phyloP scores from a whole-genome alignment of 495 filamentous ascomycete genomes.

The Halenospora varia region DNA sequence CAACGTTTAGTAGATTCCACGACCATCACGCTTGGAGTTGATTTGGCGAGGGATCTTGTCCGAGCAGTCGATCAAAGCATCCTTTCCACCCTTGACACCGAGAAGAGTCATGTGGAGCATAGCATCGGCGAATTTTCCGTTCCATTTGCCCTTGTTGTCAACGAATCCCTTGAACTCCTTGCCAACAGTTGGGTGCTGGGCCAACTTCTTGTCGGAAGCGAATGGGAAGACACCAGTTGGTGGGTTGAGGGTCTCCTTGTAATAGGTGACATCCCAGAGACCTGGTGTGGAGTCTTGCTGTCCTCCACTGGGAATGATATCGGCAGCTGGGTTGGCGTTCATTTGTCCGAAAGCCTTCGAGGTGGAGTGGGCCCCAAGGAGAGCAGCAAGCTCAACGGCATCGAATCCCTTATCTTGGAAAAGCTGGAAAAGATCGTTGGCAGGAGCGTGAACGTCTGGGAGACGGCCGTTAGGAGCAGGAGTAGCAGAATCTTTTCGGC shows the following conservation, averaged over 20 bases:
- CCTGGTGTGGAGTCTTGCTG: slow-evolving; percentile 28
- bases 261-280: slow-evolving; percentile 30
- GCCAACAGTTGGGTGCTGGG: background rate
- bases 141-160: slow-evolving; percentile 21
- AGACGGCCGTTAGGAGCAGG: slow-evolving; percentile 20
- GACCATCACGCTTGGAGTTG: no score
- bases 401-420: slow-evolving; percentile 29
- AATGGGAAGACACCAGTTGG: background rate
- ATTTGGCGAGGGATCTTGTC: no score
- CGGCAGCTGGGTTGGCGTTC: no score
- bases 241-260: slow-evolving; percentile 21
- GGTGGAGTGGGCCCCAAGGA: slow-evolving; percentile 29
- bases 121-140: background rate
- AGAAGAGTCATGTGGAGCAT: no score
- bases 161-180: slow-evolving; percentile 35
- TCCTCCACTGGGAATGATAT: slow-evolving; percentile 12
- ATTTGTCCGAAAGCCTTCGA: background rate
- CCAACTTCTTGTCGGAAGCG: background rate
- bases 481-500: slow-evolving; percentile 18
- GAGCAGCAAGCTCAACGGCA: slow-evolving; percentile 25
- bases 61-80: no score
- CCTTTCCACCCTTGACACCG: no score
- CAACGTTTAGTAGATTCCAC: no score
- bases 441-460: slow-evolving; percentile 25
- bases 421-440: slow-evolving; percentile 19